Evolutionary conservation across 345 rosid species (phyloP).

Genomic region (Camelina hispida): DNA sequence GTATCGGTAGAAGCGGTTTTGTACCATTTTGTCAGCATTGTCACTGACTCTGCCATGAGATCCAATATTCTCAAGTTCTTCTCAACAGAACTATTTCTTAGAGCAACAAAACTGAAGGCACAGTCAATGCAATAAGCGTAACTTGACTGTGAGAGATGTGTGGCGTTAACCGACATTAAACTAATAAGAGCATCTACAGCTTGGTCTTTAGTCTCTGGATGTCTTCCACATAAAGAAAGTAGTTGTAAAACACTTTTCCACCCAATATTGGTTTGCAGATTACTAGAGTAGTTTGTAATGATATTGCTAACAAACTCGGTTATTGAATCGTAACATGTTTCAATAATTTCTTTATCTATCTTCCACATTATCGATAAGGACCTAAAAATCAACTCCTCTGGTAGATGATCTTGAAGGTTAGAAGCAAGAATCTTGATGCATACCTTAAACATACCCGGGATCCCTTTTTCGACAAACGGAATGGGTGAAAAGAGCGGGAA

Average conservation of each 20-base stretch:
- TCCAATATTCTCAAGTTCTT: slow-evolving; percentile 75
- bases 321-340: slow-evolving; percentile 65
- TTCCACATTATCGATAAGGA: slow-evolving; percentile 89
- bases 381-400: slow-evolving; percentile 78
- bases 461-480: slow-evolving; percentile 82
- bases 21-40: slow-evolving; percentile 62
- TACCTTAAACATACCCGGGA: slow-evolving; percentile 64
- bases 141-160: slow-evolving; percentile 55
- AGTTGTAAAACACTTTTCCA: slow-evolving; percentile 86
- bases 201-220: slow-evolving; percentile 70
- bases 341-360: slow-evolving; percentile 84
- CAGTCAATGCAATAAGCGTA: slow-evolving; percentile 79
- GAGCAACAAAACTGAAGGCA: slow-evolving; percentile 76
- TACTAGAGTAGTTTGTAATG: slow-evolving; percentile 59
- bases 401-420: slow-evolving; percentile 49
- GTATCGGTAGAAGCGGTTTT: slow-evolving; percentile 51
- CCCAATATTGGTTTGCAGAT: slow-evolving; percentile 70
- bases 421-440: slow-evolving; percentile 65
- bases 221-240: slow-evolving; percentile 71
- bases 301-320: slow-evolving; percentile 66
- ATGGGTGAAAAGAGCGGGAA: slow-evolving; percentile 81
- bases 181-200: slow-evolving; percentile 72
- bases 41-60: slow-evolving; percentile 69
- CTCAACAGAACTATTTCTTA: slow-evolving; percentile 66
- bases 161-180: slow-evolving; percentile 56